Evolutionary conservation across 345 rosid genomes (phyloP).

Genomic region (Syzygium jambos): DNA sequence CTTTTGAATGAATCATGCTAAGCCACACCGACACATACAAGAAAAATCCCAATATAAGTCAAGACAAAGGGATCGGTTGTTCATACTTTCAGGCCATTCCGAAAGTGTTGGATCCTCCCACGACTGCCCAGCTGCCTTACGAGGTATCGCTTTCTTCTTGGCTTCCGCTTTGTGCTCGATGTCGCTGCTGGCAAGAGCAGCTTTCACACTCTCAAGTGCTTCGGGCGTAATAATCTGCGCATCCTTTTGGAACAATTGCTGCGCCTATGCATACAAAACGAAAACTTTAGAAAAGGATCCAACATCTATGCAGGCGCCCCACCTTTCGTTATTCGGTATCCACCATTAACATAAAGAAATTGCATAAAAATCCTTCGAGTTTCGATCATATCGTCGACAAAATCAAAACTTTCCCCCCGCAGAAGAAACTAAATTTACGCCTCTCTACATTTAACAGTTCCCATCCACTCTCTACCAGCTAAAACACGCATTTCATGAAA

Average conservation of each 20-base stretch:
- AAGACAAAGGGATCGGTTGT: not conserved
- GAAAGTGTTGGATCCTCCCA: slow-evolving; percentile 99
- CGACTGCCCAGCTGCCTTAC: slow-evolving; percentile 89
- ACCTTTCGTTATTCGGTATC: not conserved
- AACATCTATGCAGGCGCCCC: not conserved
- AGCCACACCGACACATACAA: not conserved
- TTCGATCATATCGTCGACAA: not conserved
- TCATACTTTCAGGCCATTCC: slow-evolving; percentile 97
- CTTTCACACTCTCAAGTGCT: slow-evolving; percentile 92
- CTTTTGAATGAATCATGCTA: not conserved
- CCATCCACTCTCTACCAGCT: not conserved
- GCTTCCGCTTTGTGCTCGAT: slow-evolving; percentile 87
- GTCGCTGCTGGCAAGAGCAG: slow-evolving; percentile 91
- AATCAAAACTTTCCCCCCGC: not conserved
- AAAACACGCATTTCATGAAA: not conserved
- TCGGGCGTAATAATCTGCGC: slow-evolving; percentile 92
- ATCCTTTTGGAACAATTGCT: slow-evolving; percentile 90
- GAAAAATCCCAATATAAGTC: not conserved
- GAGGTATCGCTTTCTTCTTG: slow-evolving; percentile 88
- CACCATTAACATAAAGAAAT: not conserved
- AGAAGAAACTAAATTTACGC: not conserved
- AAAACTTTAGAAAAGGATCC: not conserved
- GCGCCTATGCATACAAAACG: slow-evolving; percentile 47
- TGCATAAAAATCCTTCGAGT: not conserved
- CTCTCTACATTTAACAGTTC: not conserved